Conservation (phyloP, 1,284 basidiomycete species). For the Puccinia coronata region DNA sequence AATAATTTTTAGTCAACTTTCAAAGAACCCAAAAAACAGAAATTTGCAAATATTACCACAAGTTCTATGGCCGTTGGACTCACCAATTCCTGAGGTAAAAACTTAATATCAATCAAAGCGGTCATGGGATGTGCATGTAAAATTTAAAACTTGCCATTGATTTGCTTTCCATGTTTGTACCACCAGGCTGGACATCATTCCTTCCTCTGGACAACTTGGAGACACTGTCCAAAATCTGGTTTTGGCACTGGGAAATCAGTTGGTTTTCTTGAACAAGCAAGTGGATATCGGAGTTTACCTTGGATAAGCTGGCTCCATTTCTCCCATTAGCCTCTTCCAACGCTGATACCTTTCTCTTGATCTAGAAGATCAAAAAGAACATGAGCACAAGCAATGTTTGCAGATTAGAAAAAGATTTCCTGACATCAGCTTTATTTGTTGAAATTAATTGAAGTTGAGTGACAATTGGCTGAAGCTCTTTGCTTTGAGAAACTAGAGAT, state of each 20-base stretch:
- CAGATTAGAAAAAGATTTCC: neutral
- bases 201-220: neutral
- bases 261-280: neutral
- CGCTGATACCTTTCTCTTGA: neutral
- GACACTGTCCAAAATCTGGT: neutral
- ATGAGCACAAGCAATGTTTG: neutral
- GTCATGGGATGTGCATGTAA: neutral
- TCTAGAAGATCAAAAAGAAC: neutral
- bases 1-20: too few species aligned
- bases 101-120: too few species aligned
- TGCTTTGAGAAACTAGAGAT: neutral
- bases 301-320: neutral
- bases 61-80: too few species aligned
- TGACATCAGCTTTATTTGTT: neutral
- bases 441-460: neutral
- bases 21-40: too few species aligned
- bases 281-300: neutral
- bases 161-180: neutral
- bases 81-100: too few species aligned
- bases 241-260: neutral
- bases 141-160: neutral
- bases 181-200: neutral
- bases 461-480: neutral
- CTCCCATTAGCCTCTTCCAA: neutral
- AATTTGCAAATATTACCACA: too few species aligned